A percentile compares a stretch with the other conserved stretches of the same genome.
Conservation (phyloP, 2,329 filamentous ascomycete species). For the Sporothrix luriei region DNA sequence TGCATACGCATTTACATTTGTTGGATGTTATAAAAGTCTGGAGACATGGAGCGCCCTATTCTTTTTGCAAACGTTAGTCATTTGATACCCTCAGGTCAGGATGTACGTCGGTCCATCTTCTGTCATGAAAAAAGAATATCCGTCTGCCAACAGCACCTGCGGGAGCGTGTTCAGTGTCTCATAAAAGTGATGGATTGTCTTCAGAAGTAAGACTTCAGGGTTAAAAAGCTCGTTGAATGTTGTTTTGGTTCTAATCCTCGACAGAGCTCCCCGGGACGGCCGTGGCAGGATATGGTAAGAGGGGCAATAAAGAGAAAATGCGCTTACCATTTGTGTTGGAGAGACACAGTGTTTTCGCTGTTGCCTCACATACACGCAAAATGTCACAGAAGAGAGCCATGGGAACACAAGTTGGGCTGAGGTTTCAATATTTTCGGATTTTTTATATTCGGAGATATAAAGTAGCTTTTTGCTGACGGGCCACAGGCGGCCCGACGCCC, state of each 20-base stretch:
- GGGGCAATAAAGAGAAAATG: conserved; percentile 32
- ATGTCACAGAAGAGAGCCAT: not conserved
- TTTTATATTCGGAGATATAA: conserved; percentile 30
- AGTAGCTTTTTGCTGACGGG: conserved; percentile 28
- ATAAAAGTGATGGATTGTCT: conserved; percentile 63
- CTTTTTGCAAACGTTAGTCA: conserved; percentile 20
- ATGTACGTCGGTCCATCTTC: not conserved
- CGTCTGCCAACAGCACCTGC: not conserved
- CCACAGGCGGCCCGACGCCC: conserved; percentile 6
- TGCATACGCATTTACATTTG: not conserved
- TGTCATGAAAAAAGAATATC: conserved; percentile 26
- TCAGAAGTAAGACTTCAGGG: conserved; percentile 63
- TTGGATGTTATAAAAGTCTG: not conserved
- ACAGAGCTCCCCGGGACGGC: conserved; percentile 38
- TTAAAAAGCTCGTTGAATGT: conserved; percentile 66
- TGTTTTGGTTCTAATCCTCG: conserved; percentile 58
- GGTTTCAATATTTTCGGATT: conserved; percentile 28
- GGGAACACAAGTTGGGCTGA: conserved; percentile 11
- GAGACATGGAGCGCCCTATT: not conserved
- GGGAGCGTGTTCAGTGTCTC: conserved; percentile 48
- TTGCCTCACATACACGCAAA: not conserved
- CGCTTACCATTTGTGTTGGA: conserved; percentile 49
- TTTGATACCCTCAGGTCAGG: conserved; percentile 19
- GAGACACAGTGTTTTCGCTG: not conserved
- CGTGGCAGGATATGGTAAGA: conserved; percentile 7